A percentile compares a stretch with the other conserved stretches of the same genome.
These are phyloP conservation scores for Mortierella alpina DNA, from an alignment of 192 early-diverging fungal genomes.

Conservation along the genomic window DNA sequence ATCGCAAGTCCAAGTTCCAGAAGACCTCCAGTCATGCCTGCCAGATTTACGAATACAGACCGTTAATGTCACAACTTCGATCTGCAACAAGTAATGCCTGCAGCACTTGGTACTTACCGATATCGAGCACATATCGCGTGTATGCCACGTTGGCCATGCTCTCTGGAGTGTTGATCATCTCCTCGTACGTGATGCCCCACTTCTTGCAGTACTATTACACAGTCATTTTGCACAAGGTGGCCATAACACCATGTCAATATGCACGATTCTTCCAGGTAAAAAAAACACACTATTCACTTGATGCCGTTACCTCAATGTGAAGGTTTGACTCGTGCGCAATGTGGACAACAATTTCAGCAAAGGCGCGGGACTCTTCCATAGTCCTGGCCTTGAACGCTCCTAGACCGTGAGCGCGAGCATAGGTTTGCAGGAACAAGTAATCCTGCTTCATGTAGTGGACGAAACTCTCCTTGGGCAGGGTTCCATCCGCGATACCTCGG, in stretches of 20 bases:
- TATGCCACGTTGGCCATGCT: slow-evolving; percentile 84
- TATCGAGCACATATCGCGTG: slow-evolving; percentile 85
- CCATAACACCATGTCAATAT: not conserved
- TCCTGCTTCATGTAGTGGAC: slow-evolving; percentile 87
- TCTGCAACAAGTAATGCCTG: not conserved
- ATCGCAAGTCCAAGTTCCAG: slow-evolving; percentile 85
- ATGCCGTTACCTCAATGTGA: slow-evolving; percentile 68
- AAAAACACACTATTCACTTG: slow-evolving; percentile 2
- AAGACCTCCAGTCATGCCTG: slow-evolving; percentile 71
- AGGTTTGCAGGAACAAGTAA: slow-evolving; percentile 82
- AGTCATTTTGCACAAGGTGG: not conserved
- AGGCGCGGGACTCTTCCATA: slow-evolving; percentile 66
- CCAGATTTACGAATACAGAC: not conserved
- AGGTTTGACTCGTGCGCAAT: slow-evolving; percentile 76
- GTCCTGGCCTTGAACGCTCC: slow-evolving; percentile 76
- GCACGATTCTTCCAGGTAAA: not conserved
- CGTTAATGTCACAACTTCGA: not conserved
- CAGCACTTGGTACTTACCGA: slow-evolving; percentile 51
- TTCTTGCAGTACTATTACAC: slow-evolving; percentile 68
- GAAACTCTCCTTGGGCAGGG: slow-evolving; percentile 75
- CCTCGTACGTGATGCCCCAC: slow-evolving; percentile 79
- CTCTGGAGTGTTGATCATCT: slow-evolving; percentile 76
- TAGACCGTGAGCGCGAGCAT: slow-evolving; percentile 80
- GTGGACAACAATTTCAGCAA: slow-evolving; percentile 71
- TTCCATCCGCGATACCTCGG: slow-evolving; percentile 75